Conservation (phyloP, 176 grass and related monocot species). For the Coix lacrymajobi region DNA sequence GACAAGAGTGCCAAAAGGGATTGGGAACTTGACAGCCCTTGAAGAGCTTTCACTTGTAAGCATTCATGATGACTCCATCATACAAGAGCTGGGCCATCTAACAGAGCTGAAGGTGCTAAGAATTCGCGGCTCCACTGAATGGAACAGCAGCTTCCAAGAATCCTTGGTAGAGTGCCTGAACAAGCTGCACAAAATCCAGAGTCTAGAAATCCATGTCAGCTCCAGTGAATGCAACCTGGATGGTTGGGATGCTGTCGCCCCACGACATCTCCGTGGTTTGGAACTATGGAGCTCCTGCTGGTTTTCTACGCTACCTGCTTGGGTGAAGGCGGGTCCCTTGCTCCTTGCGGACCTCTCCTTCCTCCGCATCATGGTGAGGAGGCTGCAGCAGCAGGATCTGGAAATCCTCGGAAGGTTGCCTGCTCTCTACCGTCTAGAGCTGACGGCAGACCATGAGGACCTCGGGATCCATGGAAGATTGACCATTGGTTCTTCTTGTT, state of each 20-base stretch:
- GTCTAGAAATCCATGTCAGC: too few relatives aligned
- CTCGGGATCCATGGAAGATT: not conserved
- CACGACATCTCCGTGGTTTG: not conserved
- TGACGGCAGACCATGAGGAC: not conserved
- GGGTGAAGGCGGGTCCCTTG: not conserved
- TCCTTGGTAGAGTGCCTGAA: not conserved
- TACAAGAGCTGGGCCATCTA: not conserved
- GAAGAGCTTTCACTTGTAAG: too few relatives aligned
- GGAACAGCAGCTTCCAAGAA: too few relatives aligned
- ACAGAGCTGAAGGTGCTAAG: not conserved
- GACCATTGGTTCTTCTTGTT: not conserved
- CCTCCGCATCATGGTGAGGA: fast-evolving
- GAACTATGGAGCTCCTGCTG: fast-evolving
- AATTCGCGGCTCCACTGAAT: too few relatives aligned
- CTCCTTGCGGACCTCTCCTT: not conserved
- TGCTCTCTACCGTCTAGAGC: not conserved
- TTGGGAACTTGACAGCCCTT: not conserved
- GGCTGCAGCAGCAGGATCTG: not conserved
- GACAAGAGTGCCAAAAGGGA: too few relatives aligned
- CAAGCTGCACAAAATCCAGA: not conserved
- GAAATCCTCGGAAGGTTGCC: not conserved
- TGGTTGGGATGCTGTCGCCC: not conserved
- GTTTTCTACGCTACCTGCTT: not conserved
- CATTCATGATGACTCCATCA: too few relatives aligned
- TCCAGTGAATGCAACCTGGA: not conserved